phyloP scores from a whole-genome alignment of 2,329 filamentous ascomycete species.

The Alternaria sp. region DNA sequence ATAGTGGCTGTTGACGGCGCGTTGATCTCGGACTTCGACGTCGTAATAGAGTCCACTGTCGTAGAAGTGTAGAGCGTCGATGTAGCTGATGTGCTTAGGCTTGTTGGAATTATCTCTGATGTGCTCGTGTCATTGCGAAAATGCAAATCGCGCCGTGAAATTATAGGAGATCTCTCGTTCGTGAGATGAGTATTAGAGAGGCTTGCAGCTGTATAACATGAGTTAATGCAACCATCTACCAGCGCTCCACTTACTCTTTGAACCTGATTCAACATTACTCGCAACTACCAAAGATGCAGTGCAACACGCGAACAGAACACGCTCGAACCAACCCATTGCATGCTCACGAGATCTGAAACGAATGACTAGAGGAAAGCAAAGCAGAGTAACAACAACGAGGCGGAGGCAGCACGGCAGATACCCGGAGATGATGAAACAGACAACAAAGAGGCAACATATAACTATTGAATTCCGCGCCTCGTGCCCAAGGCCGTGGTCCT shows the following conservation, averaged over 20 bases:
- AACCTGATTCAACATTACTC: not conserved
- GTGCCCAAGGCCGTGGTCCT: conserved; percentile 30
- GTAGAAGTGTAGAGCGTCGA: not conserved
- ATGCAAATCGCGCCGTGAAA: conserved; percentile 8
- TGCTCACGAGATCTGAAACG: conserved; percentile 33
- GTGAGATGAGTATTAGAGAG: not conserved
- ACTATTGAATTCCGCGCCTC: conserved; percentile 24
- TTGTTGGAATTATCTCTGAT: not conserved
- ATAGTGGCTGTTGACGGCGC: not conserved
- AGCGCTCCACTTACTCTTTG: not conserved
- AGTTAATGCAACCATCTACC: not conserved
- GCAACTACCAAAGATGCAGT: conserved; percentile 3
- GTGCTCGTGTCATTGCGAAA: conserved; percentile 12
- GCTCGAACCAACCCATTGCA: conserved; percentile 47
- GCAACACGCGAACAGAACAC: conserved; percentile 24
- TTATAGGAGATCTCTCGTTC: conserved; percentile 1
- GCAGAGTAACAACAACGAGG: conserved; percentile 19
- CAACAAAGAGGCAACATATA: conserved; percentile 32
- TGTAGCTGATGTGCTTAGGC: not conserved
- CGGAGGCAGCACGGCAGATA: conserved; percentile 17
- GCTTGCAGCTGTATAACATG: not conserved
- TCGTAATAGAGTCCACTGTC: not conserved
- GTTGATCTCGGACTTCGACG: not conserved
- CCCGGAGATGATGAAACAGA: conserved; percentile 30
- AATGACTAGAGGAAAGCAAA: conserved; percentile 26